Base-by-base conservation (phyloP, 768 basidiomycete genomes). In the Tephrocybe sp. region DNA sequence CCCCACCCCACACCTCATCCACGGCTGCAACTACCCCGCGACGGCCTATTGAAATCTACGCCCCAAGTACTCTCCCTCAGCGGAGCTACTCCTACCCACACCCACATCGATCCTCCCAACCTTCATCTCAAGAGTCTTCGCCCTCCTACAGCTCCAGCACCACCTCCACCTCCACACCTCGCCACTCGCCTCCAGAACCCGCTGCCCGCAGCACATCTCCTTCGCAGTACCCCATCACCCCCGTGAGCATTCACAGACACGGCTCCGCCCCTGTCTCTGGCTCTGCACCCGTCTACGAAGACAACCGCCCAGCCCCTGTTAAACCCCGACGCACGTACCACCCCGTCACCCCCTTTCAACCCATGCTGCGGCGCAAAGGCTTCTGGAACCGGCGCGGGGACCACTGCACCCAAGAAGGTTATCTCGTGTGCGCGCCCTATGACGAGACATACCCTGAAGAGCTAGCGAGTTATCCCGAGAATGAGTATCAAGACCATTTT, bases 341-440 rank as follows among this genome's bases (percentile, higher is more conserved):
- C 53, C 56, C 52, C 9, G 23, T 51, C 60, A n/a, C 30, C 50
- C 66, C 66, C 39, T 71, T 69, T 11, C 53, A 64, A 14, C 50
- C 48, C 46, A 66, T 30, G 60, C 53, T 53, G 17, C 45, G 39
- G 14, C 68, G 72, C 51, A 46, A 72, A 8, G 88, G 87, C 1
- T 81, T 71, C 57, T 90, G 88, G 88, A 90, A 90, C 56, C 62
- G 76, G n/a, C 80, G 87, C 1, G 88, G 88, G 0, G 88, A 90
- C 62, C 80, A 87, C 57, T 73, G 86, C 44, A 85, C 83, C 17
- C 46, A 63, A 17, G 66, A 71, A 16, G 74, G 75, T 41, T 83
- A 69, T 57, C 71, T 88, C 55, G 86, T 90, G 26, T 88, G 83
- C 49, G 86, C 84, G 7, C 88, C 88, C 1, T 65, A 63, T 0